A percentile compares a stretch with the other conserved stretches of the same genome.
These are phyloP conservation scores for Dunaliella sp. DNA, from an alignment of 139 green algal species.

Conservation along the genomic window DNA sequence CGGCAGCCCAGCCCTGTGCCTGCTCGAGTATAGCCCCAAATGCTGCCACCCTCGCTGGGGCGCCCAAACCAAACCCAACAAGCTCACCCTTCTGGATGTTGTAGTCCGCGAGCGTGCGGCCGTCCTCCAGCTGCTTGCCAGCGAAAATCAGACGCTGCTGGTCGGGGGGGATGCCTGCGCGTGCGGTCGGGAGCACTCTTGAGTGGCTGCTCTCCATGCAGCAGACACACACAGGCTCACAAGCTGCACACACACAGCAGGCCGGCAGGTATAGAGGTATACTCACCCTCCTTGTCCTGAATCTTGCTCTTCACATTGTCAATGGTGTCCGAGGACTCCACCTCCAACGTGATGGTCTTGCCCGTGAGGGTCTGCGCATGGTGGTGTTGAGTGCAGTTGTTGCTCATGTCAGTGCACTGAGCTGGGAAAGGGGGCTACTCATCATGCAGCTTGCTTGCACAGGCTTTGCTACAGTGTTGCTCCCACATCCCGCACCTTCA, in stretches of 20 bases:
- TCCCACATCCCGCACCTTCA: background rate
- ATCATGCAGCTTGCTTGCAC: no score
- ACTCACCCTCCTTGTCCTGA: conserved; percentile 90
- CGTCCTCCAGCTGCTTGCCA: conserved; percentile 97
- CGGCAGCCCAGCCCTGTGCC: no score
- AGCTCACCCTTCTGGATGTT: conserved; percentile 44
- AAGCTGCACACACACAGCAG: background rate
- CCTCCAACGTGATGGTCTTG: conserved; percentile 58
- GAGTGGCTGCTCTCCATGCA: background rate
- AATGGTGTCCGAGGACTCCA: conserved; percentile 80
- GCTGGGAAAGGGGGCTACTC: background rate
- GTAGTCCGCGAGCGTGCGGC: conserved; percentile 94
- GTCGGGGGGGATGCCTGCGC: conserved; percentile 87
- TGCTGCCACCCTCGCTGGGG: background rate
- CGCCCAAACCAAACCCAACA: no score
- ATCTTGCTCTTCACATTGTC: conserved; percentile 96
- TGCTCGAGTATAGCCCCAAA: background rate
- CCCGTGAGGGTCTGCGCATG: conserved; percentile 29
- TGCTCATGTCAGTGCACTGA: background rate
- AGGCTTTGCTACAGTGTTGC: background rate
- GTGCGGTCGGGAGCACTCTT: no score
- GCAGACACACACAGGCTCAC: background rate
- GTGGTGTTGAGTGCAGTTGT: background rate
- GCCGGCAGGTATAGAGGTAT: background rate
- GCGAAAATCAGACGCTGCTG: conserved; percentile 98